Percentiles rank a stretch among this genome's conserved stretches.
Conservation (phyloP, 192 early-diverging fungal species). For the Gigaspora rosea region DNA sequence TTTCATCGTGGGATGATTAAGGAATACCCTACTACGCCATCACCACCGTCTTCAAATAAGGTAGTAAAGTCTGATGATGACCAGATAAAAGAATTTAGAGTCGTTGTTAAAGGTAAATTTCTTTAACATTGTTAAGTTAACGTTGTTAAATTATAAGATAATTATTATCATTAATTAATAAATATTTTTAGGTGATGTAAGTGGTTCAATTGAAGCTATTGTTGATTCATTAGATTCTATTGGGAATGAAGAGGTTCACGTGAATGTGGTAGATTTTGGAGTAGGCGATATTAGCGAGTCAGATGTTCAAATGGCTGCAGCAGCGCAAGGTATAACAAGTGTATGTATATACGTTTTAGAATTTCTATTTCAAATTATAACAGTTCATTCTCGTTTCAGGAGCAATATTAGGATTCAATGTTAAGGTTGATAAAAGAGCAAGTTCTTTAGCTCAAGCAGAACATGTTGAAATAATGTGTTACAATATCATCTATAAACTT, state of each 20-base stretch:
- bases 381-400: conserved; percentile 28
- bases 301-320: conserved; percentile 77
- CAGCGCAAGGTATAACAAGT: conserved; percentile 26
- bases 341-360: background rate
- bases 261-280: conserved; percentile 73
- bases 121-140: background rate
- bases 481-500: conserved; percentile 91
- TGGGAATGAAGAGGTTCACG: conserved; percentile 73
- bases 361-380: conserved; percentile 35
- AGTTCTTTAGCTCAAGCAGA: conserved; percentile 58
- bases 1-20: conserved; percentile 65
- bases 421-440: conserved; percentile 79
- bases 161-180: conserved; percentile 15
- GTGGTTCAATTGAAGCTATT: conserved; percentile 90
- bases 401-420: conserved; percentile 83
- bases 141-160: background rate
- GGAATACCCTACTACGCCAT: conserved; percentile 51
- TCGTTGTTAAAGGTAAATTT: conserved; percentile 68
- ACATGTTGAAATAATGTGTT: conserved; percentile 67
- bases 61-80: conserved; percentile 44
- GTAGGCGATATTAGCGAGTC: conserved; percentile 88
- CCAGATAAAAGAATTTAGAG: conserved; percentile 51
- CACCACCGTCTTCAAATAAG: conserved; percentile 34
- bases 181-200: conserved; percentile 72
- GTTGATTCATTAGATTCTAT: conserved; percentile 73